phyloP scores from a whole-genome alignment of 345 rosid species.

The Anastatica hierochuntica region DNA sequence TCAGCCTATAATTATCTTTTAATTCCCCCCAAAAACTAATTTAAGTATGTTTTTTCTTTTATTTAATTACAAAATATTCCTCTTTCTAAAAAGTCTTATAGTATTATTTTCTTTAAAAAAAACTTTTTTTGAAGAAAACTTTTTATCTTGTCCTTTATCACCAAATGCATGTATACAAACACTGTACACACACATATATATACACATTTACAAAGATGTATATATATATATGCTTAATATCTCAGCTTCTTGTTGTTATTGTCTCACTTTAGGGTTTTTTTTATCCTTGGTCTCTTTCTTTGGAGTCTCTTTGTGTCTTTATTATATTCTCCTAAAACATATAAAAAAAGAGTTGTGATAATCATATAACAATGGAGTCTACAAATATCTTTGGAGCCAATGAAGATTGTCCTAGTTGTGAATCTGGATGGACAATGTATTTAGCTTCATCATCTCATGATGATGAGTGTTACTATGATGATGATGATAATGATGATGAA shows the following conservation, averaged over 20 bases:
- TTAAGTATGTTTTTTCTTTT: no score
- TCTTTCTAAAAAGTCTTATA: no score
- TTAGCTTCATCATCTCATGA: conserved; percentile 36
- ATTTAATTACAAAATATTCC: no score
- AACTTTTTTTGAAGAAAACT: background rate
- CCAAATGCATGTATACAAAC: conserved; percentile 7
- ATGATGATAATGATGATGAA: conserved; percentile 7
- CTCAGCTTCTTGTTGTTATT: conserved; percentile 16
- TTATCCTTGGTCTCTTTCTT: no score
- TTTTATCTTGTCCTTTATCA: conserved; percentile 15
- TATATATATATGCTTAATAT: conserved; percentile 8
- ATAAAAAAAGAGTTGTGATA: background rate
- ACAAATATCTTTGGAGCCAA: conserved; percentile 26
- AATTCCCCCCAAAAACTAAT: background rate
- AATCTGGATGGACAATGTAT: conserved; percentile 63
- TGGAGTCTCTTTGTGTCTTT: conserved; percentile 7
- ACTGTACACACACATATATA: conserved; percentile 5
- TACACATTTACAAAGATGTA: background rate
- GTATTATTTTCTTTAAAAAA: background rate
- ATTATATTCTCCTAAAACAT: no score
- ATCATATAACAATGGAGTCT: conserved; percentile 31
- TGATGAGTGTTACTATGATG: conserved; percentile 8
- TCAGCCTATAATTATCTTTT: conserved; percentile 18
- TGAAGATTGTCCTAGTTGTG: conserved; percentile 38
- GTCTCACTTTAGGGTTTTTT: conserved; percentile 26